These are phyloP conservation scores for Fraxinus velutina DNA, from an alignment of 305 asterid genomes.

Conservation along the genomic window DNA sequence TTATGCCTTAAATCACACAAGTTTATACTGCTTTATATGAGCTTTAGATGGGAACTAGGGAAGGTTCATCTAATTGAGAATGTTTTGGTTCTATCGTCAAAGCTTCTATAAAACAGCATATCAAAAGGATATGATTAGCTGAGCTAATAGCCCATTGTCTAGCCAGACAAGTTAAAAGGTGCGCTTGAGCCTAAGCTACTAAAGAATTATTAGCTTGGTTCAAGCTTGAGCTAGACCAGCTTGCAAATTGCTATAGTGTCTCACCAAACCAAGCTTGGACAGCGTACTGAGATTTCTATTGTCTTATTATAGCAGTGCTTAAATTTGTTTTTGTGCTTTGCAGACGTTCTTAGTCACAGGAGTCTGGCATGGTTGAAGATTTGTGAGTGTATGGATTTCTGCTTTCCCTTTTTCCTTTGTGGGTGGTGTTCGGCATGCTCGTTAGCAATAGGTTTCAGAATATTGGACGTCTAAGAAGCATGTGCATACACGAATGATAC, in stretches of 20 bases:
- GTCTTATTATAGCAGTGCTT: conserved; percentile 28
- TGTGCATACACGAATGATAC: not conserved
- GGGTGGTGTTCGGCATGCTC: conserved; percentile 24
- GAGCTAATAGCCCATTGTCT: conserved; percentile 35
- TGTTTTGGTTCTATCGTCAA: conserved; percentile 24
- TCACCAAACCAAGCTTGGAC: conserved; percentile 39
- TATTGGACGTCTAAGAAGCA: not conserved
- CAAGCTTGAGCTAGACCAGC: conserved; percentile 35
- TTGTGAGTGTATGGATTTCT: conserved; percentile 31
- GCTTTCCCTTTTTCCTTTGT: conserved; percentile 29
- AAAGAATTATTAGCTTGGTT: conserved; percentile 29
- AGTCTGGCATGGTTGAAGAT: conserved; percentile 38
- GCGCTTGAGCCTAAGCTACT: conserved; percentile 39
- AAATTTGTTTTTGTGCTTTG: conserved; percentile 52
- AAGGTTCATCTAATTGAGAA: conserved; percentile 28
- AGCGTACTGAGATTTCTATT: conserved; percentile 27
- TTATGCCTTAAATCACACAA: conserved; percentile 26
- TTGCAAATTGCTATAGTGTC: conserved; percentile 31
- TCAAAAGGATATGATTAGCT: conserved; percentile 38
- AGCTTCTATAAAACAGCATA: conserved; percentile 12
- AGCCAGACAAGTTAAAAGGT: conserved; percentile 21
- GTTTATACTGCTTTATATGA: conserved; percentile 29
- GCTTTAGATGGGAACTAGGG: conserved; percentile 23
- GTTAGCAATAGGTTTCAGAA: conserved; percentile 12
- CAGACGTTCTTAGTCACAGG: conserved; percentile 50